Evolutionary conservation across 2,329 filamentous ascomycete genomes (phyloP).

Genomic region (Capronia epimyces): DNA sequence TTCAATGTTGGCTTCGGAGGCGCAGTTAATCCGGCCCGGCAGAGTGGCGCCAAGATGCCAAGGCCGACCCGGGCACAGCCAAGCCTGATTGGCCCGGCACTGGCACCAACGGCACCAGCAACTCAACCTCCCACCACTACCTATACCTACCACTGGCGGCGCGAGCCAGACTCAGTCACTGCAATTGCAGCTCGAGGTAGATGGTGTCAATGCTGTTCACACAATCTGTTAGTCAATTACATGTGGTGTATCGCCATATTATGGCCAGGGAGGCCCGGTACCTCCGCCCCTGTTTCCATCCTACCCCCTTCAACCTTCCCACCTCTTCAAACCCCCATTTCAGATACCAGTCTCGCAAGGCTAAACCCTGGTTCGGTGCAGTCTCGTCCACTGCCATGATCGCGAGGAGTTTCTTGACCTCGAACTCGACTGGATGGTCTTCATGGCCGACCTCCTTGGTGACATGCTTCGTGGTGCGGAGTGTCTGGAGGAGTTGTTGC

Average conservation of each 20-base stretch:
- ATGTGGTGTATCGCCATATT: conserved; percentile 18
- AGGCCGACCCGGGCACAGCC: no score
- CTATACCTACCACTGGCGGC: no score
- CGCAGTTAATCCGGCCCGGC: no score
- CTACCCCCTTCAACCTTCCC: conserved; percentile 37
- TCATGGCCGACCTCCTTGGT: conserved; percentile 24
- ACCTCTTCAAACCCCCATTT: conserved; percentile 37
- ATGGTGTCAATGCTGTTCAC: conserved; percentile 21
- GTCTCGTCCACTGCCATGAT: conserved; percentile 38
- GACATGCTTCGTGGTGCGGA: conserved; percentile 29
- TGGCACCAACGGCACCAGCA: no score
- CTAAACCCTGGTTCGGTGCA: conserved; percentile 32
- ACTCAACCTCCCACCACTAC: no score
- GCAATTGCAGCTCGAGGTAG: conserved; percentile 17
- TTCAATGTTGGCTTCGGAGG: no score
- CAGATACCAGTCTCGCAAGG: conserved; percentile 36
- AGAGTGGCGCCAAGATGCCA: no score
- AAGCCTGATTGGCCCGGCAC: no score
- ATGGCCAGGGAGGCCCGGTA: no score
- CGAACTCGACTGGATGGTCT: conserved; percentile 9
- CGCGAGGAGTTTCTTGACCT: conserved; percentile 35
- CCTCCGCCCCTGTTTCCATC: conserved; percentile 37
- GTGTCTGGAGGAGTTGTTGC: conserved; percentile 29
- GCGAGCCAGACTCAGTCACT: no score
- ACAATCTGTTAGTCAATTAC: conserved; percentile 1